A percentile compares a stretch with the other conserved stretches of the same genome.
phyloP scores from a whole-genome alignment of 768 basidiomycete species.

The Candolleomyces aberdarensis region DNA sequence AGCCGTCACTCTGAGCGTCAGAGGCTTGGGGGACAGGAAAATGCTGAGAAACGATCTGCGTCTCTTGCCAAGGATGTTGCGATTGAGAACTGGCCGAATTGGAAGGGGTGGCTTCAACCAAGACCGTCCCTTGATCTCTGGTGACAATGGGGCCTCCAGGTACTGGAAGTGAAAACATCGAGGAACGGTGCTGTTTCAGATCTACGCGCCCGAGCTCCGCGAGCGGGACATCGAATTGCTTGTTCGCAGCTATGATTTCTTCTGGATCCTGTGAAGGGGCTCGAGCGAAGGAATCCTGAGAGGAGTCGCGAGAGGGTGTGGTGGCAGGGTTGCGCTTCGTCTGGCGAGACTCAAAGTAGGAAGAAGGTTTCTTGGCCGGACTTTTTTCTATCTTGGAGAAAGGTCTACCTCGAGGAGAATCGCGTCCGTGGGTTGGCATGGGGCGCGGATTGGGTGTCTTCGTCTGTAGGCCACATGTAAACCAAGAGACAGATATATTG shows the following conservation, averaged over 20 bases:
- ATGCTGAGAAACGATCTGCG: constrained; percentile 15
- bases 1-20: constrained; percentile 16
- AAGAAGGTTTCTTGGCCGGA: not conserved
- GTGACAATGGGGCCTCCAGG: not conserved
- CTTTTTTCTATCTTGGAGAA: constrained; percentile 13
- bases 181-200: not conserved
- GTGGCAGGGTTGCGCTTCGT: not conserved
- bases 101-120: constrained; percentile 53
- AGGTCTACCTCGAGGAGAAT: not conserved
- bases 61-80: constrained; percentile 23
- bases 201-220: constrained; percentile 44
- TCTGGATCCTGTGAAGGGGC: constrained; percentile 46
- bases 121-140: not conserved
- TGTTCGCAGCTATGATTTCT: constrained; percentile 41
- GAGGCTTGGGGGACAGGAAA: not conserved
- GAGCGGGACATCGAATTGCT: constrained; percentile 55
- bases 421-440: not conserved
- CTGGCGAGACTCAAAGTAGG: not conserved
- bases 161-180: not conserved
- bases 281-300: constrained; percentile 65
- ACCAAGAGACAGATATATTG: not conserved
- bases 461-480: not conserved
- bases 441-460: constrained; percentile 8
- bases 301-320: constrained; percentile 24
- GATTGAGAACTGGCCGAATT: constrained; percentile 39